These are phyloP conservation scores for Moricandia arvensis DNA, from an alignment of 345 rosid species.

Conservation along the genomic window DNA sequence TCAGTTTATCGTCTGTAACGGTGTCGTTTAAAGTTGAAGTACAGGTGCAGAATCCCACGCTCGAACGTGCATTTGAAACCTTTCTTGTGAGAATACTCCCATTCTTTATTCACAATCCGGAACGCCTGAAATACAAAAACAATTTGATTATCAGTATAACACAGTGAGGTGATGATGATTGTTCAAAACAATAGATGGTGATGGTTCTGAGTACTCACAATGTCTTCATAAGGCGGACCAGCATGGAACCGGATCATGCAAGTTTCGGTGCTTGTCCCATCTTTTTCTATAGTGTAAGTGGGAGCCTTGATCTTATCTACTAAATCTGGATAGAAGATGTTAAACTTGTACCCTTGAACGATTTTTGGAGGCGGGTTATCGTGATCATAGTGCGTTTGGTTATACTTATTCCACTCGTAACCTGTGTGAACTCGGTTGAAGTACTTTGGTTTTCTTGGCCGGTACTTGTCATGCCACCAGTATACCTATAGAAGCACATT, in stretches of 20 bases:
- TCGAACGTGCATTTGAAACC: slow-evolving; percentile 94
- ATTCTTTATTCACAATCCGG: slow-evolving; percentile 86
- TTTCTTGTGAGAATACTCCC: slow-evolving; percentile 98
- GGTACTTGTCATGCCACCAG: slow-evolving; percentile 99
- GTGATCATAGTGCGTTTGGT: slow-evolving; percentile 90
- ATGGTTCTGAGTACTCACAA: slow-evolving; percentile 48
- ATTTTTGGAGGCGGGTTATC: slow-evolving; percentile 96
- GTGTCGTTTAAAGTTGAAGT: slow-evolving; percentile 88
- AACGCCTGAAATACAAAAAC: slow-evolving; percentile 59
- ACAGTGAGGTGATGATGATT: neutral
- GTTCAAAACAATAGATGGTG: neutral
- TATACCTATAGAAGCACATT: slow-evolving; percentile 53
- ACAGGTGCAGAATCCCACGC: slow-evolving; percentile 82
- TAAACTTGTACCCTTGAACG: slow-evolving; percentile 92
- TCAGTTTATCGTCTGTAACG: slow-evolving; percentile 74
- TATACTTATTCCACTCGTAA: slow-evolving; percentile 96
- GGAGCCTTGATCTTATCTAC: slow-evolving; percentile 92
- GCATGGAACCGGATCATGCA: slow-evolving; percentile 94
- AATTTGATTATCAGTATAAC: neutral
- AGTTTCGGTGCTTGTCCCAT: slow-evolving; percentile 73
- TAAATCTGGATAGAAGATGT: slow-evolving; percentile 92
- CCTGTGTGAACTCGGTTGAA: slow-evolving; percentile 98
- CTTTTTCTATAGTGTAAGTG: slow-evolving; percentile 69
- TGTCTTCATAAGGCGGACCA: slow-evolving; percentile 92
- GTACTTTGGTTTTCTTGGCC: slow-evolving; percentile 92